phyloP scores from a whole-genome alignment of 768 basidiomycete genomes.

The Amanita jacksonii region DNA sequence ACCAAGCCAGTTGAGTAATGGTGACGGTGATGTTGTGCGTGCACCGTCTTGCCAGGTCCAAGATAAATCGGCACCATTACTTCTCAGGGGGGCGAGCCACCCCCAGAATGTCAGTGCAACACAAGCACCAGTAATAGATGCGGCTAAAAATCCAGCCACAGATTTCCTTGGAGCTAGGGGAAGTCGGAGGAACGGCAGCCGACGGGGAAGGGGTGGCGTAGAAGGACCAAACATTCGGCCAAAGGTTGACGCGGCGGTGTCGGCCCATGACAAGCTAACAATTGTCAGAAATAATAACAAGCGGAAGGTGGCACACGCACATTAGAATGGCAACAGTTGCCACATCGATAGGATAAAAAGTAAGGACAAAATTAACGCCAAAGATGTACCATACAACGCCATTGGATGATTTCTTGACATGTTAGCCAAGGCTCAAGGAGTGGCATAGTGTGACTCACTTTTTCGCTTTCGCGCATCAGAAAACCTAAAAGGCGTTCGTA shows the following conservation, averaged over 20 bases:
- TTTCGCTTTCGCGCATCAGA: conserved; percentile 87
- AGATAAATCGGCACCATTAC: conserved; percentile 24
- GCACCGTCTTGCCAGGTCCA: conserved; percentile 55
- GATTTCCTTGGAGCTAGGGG: conserved; percentile 79
- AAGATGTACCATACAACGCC: conserved; percentile 90
- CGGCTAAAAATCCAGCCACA: conserved; percentile 76
- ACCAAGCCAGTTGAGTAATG: conserved; percentile 12
- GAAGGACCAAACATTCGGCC: conserved; percentile 75
- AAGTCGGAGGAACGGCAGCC: conserved; percentile 37
- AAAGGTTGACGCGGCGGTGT: conserved; percentile 88
- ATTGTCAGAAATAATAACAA: background rate
- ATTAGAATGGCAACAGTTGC: conserved; percentile 87
- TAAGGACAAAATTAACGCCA: conserved; percentile 71
- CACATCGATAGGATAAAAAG: conserved; percentile 74
- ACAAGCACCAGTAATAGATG: conserved; percentile 57
- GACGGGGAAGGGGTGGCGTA: conserved; percentile 43
- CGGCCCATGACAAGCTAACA: conserved; percentile 88
- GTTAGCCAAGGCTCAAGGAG: background rate
- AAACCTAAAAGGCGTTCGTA: conserved; percentile 71
- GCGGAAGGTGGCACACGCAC: conserved; percentile 33
- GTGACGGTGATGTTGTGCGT: conserved; percentile 18
- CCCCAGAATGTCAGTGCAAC: conserved; percentile 71
- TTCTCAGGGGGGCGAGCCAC: conserved; percentile 39
- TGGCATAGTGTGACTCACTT: conserved; percentile 30
- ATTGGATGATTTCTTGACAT: conserved; percentile 60